Evolutionary conservation across 495 filamentous ascomycete genomes (phyloP).

Genomic region (Lasiosphaeria miniovina): DNA sequence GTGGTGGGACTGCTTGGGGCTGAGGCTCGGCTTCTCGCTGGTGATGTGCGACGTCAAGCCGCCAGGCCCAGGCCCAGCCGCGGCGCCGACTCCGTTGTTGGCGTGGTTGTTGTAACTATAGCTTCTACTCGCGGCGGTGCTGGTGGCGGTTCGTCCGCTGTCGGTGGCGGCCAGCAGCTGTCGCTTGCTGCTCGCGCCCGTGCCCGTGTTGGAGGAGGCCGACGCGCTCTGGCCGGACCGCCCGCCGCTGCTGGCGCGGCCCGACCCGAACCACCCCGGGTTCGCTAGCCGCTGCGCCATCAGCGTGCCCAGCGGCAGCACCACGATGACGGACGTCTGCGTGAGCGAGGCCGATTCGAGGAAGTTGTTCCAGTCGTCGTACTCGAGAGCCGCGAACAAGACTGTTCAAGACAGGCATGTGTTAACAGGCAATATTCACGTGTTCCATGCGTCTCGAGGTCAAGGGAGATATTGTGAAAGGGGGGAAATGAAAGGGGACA

Average conservation of each 20-base stretch:
- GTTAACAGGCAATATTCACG: slow-evolving; percentile 1
- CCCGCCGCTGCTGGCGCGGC: neutral
- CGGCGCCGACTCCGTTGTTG: neutral
- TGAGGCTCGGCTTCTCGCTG: neutral
- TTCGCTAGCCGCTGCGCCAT: slow-evolving; percentile 58
- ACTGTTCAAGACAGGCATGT: slow-evolving; percentile 40
- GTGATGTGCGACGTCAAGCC: no score
- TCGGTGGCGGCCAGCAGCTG: neutral
- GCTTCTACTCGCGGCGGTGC: neutral
- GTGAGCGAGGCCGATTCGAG: slow-evolving; percentile 61
- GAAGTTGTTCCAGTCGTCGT: slow-evolving; percentile 40
- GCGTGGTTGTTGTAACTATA: neutral
- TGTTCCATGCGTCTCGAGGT: slow-evolving; percentile 1
- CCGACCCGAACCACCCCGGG: slow-evolving; percentile 12
- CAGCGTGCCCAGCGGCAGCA: slow-evolving; percentile 76
- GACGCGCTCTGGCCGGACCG: neutral
- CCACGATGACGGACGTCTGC: slow-evolving; percentile 66
- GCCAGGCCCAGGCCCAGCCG: neutral
- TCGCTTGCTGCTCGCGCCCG: neutral
- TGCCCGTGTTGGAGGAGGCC: neutral
- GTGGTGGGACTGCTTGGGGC: neutral
- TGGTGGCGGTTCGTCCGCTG: neutral
- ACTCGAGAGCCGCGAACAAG: slow-evolving; percentile 67
- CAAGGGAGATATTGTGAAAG: slow-evolving; percentile 1
- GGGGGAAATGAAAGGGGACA: neutral